Percentiles rank a stretch among this genome's conserved stretches.
Conservation (phyloP, 176 grass and related monocot species). For the Urochloa ruziziensis region DNA sequence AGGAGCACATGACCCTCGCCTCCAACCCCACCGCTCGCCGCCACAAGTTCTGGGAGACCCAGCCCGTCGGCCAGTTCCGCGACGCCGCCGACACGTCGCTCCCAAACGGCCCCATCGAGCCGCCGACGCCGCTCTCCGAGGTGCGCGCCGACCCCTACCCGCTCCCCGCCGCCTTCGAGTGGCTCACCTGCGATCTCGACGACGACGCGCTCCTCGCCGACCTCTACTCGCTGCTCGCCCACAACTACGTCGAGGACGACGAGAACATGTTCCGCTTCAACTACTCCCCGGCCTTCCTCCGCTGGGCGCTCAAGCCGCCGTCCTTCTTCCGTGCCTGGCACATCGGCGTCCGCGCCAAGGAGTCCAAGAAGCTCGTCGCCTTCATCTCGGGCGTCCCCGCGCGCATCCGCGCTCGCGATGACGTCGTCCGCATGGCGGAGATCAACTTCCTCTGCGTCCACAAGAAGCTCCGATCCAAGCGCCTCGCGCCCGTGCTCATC, state of each 20-base stretch:
- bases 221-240: conserved; percentile 82
- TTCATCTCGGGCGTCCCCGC: conserved; percentile 95
- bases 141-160: conserved; percentile 90
- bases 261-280: conserved; percentile 99
- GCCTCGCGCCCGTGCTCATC: conserved; percentile 96
- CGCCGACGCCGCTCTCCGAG: conserved; percentile 63
- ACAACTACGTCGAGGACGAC: conserved; percentile 99
- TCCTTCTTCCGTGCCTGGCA: conserved; percentile 92
- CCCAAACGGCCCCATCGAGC: conserved; percentile 78
- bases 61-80: conserved; percentile 90
- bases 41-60: conserved; percentile 99
- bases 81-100: conserved; percentile 60
- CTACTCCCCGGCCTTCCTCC: conserved; percentile 90
- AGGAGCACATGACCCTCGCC: conserved; percentile 61
- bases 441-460: conserved; percentile 99
- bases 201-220: conserved; percentile 74
- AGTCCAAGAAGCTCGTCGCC: conserved; percentile 84
- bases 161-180: conserved; percentile 87
- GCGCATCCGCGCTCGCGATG: conserved; percentile 74
- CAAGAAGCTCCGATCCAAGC: conserved; percentile 99
- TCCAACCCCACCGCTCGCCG: conserved; percentile 54
- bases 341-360: conserved; percentile 95
- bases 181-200: conserved; percentile 97
- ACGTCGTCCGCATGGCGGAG: conserved; percentile 93
- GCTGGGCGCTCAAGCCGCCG: conserved; percentile 90